These are phyloP conservation scores for Athelia psychrophila DNA, from an alignment of 1,284 basidiomycete species.

Conservation along the genomic window DNA sequence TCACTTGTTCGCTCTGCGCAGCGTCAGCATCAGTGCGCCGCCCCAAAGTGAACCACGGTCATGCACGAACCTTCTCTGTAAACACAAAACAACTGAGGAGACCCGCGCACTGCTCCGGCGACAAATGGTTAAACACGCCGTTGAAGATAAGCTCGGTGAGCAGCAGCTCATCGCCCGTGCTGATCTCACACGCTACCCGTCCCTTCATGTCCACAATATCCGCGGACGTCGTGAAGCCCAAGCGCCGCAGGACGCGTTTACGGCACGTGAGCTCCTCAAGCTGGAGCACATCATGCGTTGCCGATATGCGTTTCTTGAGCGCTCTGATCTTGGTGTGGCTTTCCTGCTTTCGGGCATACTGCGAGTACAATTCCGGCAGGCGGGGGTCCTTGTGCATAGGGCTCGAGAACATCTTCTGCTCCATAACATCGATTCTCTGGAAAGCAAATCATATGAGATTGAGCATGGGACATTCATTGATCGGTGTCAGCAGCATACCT, in stretches of 20 bases:
- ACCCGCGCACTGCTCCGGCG: conserved; percentile 92
- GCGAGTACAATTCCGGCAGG: conserved; percentile 76
- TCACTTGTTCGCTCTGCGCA: conserved; percentile 80
- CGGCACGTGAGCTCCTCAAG: conserved; percentile 96
- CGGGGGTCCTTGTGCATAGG: conserved; percentile 74
- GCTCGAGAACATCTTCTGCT: conserved; percentile 76
- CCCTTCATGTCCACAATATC: conserved; percentile 99
- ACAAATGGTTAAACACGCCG: conserved; percentile 89
- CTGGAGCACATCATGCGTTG: conserved; percentile 92
- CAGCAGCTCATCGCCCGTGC: conserved; percentile 93
- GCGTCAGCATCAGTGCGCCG: not conserved
- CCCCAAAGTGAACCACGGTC: not conserved
- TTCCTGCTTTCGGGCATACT: conserved; percentile 78
- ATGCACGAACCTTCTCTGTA: conserved; percentile 80
- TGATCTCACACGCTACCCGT: conserved; percentile 97
- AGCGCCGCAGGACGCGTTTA: conserved; percentile 89
- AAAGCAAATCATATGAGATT: conserved; percentile 2
- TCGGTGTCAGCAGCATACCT: conserved; percentile 49
- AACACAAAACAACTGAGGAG: conserved; percentile 97
- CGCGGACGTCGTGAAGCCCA: conserved; percentile 86
- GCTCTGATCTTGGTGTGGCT: conserved; percentile 69
- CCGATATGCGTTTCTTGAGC: conserved; percentile 82
- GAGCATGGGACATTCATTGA: not conserved
- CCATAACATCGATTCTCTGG: conserved; percentile 89
- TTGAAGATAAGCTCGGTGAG: conserved; percentile 98